phyloP scores from a whole-genome alignment of 2,329 filamentous ascomycete species.

The Sarocladium kiliense region DNA sequence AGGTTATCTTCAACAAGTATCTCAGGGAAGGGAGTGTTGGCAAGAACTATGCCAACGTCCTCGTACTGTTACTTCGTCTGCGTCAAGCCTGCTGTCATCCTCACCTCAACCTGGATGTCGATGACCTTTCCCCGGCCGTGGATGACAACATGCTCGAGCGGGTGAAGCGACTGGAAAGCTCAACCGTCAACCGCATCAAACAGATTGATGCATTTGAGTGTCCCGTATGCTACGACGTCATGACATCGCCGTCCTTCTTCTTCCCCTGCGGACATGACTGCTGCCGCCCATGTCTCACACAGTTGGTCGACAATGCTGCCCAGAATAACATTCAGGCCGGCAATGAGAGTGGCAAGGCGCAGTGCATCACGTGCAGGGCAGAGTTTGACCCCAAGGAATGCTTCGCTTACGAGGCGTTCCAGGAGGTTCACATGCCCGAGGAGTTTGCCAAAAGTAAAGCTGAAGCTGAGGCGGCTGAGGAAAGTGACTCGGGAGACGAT shows the following conservation, averaged over 20 bases:
- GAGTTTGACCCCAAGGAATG: conserved; percentile 61
- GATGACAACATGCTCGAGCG: conserved; percentile 51
- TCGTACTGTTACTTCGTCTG: conserved; percentile 76
- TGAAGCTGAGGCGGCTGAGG: conserved; percentile 26
- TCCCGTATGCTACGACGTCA: conserved; percentile 74
- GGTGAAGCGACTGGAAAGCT: conserved; percentile 52
- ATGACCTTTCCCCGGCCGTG: conserved; percentile 34
- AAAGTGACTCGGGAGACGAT: conserved; percentile 23
- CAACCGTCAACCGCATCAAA: conserved; percentile 64
- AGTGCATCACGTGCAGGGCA: conserved; percentile 73
- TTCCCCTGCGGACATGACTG: conserved; percentile 78
- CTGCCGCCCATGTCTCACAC: conserved; percentile 71
- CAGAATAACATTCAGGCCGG: conserved; percentile 35
- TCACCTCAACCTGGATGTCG: conserved; percentile 25
- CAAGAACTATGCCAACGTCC: conserved; percentile 67
- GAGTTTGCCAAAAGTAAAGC: conserved; percentile 25
- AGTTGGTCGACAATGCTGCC: conserved; percentile 57
- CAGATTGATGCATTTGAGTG: conserved; percentile 63
- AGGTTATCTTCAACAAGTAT: conserved; percentile 72
- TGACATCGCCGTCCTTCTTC: conserved; percentile 70
- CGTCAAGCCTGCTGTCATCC: conserved; percentile 59
- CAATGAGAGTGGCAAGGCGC: conserved; percentile 50
- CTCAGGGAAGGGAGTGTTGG: conserved; percentile 63
- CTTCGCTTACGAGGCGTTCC: conserved; percentile 71
- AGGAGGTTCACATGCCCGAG: conserved; percentile 63